These are phyloP conservation scores for Talaromyces sp. DNA, from an alignment of 2,329 filamentous ascomycete species.

Conservation along the genomic window DNA sequence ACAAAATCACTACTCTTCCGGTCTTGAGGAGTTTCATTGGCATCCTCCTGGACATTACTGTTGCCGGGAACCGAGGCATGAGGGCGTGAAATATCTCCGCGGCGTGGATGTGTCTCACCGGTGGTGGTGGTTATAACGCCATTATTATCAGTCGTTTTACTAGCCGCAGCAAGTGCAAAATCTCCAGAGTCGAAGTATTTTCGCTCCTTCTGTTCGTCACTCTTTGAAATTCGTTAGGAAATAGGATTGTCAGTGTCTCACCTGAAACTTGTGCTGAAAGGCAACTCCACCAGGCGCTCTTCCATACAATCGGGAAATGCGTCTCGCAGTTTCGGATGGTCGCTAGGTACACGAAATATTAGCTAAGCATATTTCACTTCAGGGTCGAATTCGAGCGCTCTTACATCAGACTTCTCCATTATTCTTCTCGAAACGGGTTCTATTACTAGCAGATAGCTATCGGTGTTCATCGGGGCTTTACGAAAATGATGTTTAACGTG, in stretches of 20 bases:
- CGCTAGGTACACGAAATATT: not conserved
- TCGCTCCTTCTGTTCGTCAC: conserved; percentile 21
- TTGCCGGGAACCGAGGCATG: conserved; percentile 22
- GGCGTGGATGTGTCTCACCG: conserved; percentile 23
- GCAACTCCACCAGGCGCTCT: not conserved
- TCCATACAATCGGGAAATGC: not conserved
- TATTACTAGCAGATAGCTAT: not conserved
- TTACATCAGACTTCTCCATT: not conserved
- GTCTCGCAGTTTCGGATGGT: not conserved
- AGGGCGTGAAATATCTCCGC: conserved; percentile 26
- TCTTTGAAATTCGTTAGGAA: not conserved
- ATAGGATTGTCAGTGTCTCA: not conserved
- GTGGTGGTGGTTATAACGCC: conserved; percentile 22
- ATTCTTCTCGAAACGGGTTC: not conserved
- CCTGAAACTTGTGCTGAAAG: not conserved
- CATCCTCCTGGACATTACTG: conserved; percentile 23
- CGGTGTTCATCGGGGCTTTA: too few relatives aligned
- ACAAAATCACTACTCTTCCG: conserved; percentile 15
- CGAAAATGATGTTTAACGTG: too few relatives aligned
- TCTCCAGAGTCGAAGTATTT: conserved; percentile 30
- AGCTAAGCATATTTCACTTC: not conserved
- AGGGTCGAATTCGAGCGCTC: not conserved
- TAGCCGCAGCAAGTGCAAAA: conserved; percentile 23
- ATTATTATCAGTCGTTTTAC: conserved; percentile 21
- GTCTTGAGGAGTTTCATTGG: conserved; percentile 18